Conservation (phyloP, 495 filamentous ascomycete species). For the Aeminium ludgeri region DNA sequence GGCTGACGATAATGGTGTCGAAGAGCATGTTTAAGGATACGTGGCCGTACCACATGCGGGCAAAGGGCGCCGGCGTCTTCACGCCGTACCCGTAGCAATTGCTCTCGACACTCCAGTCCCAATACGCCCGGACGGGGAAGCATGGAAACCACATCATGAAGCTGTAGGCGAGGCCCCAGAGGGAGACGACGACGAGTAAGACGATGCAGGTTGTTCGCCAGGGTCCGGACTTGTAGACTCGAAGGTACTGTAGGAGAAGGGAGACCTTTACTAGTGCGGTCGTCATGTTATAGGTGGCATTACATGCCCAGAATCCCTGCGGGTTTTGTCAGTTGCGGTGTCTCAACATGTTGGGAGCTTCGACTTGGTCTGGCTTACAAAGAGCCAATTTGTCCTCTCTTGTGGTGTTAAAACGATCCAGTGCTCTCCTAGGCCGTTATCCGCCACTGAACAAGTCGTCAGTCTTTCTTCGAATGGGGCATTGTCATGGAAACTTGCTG, state of each 20-base stretch:
- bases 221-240: constrained; percentile 3
- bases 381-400: neutral
- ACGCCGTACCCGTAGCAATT: constrained; percentile 7
- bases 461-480: no score
- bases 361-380: neutral
- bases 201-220: neutral
- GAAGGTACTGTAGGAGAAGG: constrained; percentile 10
- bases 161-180: constrained; percentile 5
- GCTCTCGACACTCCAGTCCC: constrained; percentile 1
- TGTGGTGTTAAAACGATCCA: neutral
- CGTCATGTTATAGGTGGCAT: neutral
- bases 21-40: constrained; percentile 9
- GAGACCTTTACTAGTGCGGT: constrained; percentile 7
- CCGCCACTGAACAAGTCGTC: no score
- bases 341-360: no score
- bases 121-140: constrained; percentile 6
- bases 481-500: no score
- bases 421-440: neutral
- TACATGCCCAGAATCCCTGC: constrained; percentile 1
- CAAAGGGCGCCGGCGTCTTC: neutral
- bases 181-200: constrained; percentile 1
- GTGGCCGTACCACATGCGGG: neutral
- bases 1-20: constrained; percentile 5
- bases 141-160: constrained; percentile 6
- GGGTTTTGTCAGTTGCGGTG: neutral